Base-by-base conservation (phyloP, 2,329 filamentous ascomycete species). In the Nemania bipapillata region DNA sequence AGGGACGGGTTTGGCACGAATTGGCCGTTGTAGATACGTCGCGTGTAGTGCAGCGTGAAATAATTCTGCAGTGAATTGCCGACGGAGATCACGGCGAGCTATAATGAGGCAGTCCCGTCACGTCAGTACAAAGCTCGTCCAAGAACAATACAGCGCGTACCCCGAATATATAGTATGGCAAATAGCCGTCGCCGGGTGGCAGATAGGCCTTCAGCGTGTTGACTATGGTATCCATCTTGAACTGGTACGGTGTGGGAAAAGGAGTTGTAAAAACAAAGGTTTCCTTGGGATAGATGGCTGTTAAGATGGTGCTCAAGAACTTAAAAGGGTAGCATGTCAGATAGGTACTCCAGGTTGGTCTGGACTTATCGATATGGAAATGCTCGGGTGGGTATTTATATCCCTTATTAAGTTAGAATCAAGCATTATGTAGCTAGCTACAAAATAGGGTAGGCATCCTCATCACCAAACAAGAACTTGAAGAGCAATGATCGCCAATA, bases 1-100 rank as follows among this genome's bases (percentile, higher is more conserved):
- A 87, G 79, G 35, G 80, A 77, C 45, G 80, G 67, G 82, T 87
- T 88, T 61, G 82, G 80, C 22, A 89, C 81, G 75, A 88, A 89
- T 71, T 82, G 82, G 69, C 89, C 89, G 74, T 91, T 89, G 85
- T 98, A 99, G 77, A 98, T 88, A 79, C 93, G 91, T n/a, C 90
- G 89, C 7, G 94, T 94, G 82, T 92, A 96, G 79, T 90, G 86
- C 3, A 94, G 86, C 20, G 93, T 96, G 40, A 84, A 77, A 82
- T 97, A 96, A 78, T 92, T 89, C 84, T 97, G 94, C 54, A 96
- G 79, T 40, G 90, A 91, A 85, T 99, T 99, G 76, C 89, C 91
- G 67, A 96, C 85, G 32, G 95, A 93, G 65, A 96, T 87, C 65
- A 94, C 78, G 65, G 93, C 93, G 78, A 97, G 87, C 95, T 97